Base-by-base conservation (phyloP, 2,329 filamentous ascomycete species). In the Ascochyta lentis region DNA sequence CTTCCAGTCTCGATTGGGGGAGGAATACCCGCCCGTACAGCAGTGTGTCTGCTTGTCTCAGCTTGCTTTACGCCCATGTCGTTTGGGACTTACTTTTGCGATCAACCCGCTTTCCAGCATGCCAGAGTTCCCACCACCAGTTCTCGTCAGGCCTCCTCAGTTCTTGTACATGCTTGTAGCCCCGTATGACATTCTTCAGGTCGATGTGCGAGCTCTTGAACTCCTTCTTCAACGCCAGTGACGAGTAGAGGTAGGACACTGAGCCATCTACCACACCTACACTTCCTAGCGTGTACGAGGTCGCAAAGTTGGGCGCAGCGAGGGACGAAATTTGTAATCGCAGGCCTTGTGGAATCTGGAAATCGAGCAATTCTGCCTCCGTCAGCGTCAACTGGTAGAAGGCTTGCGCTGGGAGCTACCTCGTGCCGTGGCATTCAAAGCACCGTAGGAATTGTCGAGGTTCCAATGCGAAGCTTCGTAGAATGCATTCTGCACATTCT, bases 221-320 rank as follows among this genome's bases (percentile, higher is more conserved):
- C 61, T 79, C 78, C 19, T 88, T 81, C 35, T 82, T 79, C 53
- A 98, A 83, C 12, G 92, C 88, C 8, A 95, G 83, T 3, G 92
- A 96, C 44, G 92, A 96, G 80, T 96, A 98, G 49, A 99, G 86
- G 78, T 98, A 99, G 13, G 93, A 96, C 54, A 99, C 85, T n/a
- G 92, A 96, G 73, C 95, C 95, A 78, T 98, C 94, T 47, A 99
- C 93, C 33, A 96, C 84, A 56, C 94, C 95, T 15, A 96, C 85
- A 38, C 89, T 96, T 58, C 92, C 92, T 40, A 99, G 85, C 38
- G 91, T 90, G 77, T 99, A 99, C 34, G 92, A 94, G 15, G 93
- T 96, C 23, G 93, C 94, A 69, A 98, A 97, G 75, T 96, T 92
- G 8, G 92, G 89, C 16, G 93, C 93, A 7, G 93, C 91, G 27